Percentiles rank a stretch among this genome's conserved stretches.
Conservation (phyloP, 148 eudicot genomes). For the Cornus florida region DNA sequence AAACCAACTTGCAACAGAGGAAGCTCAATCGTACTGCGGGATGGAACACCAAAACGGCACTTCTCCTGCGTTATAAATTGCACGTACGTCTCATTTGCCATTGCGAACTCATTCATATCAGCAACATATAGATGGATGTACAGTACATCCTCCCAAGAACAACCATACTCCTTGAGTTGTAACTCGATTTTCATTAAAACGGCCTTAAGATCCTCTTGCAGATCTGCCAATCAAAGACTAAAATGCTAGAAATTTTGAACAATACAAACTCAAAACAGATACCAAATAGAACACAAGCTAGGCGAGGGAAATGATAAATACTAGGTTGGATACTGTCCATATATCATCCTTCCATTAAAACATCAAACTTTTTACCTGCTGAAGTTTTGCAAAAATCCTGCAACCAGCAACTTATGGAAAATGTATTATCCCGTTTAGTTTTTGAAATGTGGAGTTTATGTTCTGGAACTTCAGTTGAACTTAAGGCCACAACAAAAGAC, state of each 20-base stretch:
- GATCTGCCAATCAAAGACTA: slow-evolving; percentile 40
- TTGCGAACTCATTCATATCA: slow-evolving; percentile 75
- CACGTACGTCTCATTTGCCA: slow-evolving; percentile 87
- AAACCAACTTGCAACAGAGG: slow-evolving; percentile 73
- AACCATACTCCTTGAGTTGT: slow-evolving; percentile 53
- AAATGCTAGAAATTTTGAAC: neutral
- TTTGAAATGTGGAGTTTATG: slow-evolving; percentile 51
- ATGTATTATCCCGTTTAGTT: slow-evolving; percentile 41
- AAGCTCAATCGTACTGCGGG: slow-evolving; percentile 90
- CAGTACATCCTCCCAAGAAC: slow-evolving; percentile 76
- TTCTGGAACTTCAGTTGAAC: slow-evolving; percentile 17
- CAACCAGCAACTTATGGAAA: slow-evolving; percentile 79
- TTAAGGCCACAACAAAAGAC: slow-evolving; percentile 21
- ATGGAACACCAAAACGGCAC: slow-evolving; percentile 91
- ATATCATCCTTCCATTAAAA: neutral
- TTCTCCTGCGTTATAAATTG: slow-evolving; percentile 85
- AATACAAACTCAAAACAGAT: neutral
- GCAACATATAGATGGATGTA: slow-evolving; percentile 85
- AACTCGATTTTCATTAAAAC: slow-evolving; percentile 63
- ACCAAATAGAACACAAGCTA: neutral
- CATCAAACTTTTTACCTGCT: slow-evolving; percentile 41
- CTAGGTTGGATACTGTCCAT: neutral
- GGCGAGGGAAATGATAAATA: neutral
- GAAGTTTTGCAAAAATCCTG: slow-evolving; percentile 41
- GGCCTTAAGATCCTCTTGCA: slow-evolving; percentile 63